Conservation (phyloP, 2,329 filamentous ascomycete species). For the Niveomyces coronatus region DNA sequence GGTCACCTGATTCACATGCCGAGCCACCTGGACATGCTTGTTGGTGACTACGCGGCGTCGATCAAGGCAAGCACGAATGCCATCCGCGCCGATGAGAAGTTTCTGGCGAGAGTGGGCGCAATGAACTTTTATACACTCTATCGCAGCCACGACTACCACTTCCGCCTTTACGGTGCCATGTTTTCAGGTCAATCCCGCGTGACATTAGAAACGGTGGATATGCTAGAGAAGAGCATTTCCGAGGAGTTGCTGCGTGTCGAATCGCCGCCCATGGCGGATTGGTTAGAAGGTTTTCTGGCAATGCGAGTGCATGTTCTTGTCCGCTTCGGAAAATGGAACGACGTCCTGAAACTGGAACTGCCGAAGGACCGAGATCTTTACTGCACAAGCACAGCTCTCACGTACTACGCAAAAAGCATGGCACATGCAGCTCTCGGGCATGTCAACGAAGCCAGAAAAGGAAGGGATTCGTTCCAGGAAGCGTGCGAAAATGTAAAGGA, state of each 20-base stretch:
- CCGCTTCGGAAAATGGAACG: constrained; percentile 60
- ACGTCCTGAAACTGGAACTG: constrained; percentile 45
- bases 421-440: constrained; percentile 49
- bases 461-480: constrained; percentile 38
- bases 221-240: constrained; percentile 47
- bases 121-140: constrained; percentile 63
- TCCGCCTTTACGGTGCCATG: constrained; percentile 61
- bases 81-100: constrained; percentile 53
- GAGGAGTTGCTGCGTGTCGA: constrained; percentile 47
- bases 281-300: constrained; percentile 56
- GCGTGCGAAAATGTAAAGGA: constrained; percentile 40
- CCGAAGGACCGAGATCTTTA: constrained; percentile 50
- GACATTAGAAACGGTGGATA: constrained; percentile 44
- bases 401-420: constrained; percentile 57
- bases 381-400: constrained; percentile 55
- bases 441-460: constrained; percentile 38
- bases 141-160: constrained; percentile 58
- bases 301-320: constrained; percentile 58
- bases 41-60: constrained; percentile 58
- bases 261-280: constrained; percentile 64
- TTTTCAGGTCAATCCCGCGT: constrained; percentile 51
- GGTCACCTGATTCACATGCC: constrained; percentile 67
- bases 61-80: constrained; percentile 53
- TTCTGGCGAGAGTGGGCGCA: constrained; percentile 40
- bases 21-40: constrained; percentile 60